A percentile compares a stretch with the other conserved stretches of the same genome.
Conservation (phyloP, 2,329 filamentous ascomycete species). For the Neofusicoccum ribis region DNA sequence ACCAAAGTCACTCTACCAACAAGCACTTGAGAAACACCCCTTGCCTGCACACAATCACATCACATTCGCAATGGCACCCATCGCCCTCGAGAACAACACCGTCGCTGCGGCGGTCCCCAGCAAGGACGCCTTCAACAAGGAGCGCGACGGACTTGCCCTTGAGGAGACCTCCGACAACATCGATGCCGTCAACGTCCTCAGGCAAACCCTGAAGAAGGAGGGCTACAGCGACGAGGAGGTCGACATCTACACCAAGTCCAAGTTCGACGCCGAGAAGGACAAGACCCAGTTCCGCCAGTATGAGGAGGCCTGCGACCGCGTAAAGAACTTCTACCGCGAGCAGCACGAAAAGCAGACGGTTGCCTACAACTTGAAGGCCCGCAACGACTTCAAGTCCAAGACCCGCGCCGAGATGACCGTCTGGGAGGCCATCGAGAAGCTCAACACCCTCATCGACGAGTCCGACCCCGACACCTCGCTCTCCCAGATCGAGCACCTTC, state of each 20-base stretch:
- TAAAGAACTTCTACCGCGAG: slow-evolving; percentile 82
- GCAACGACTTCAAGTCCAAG: slow-evolving; percentile 67
- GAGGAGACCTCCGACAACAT: slow-evolving; percentile 61
- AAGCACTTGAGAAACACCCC: background rate
- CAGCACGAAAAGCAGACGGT: slow-evolving; percentile 72
- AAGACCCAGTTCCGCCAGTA: slow-evolving; percentile 82
- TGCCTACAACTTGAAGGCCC: slow-evolving; percentile 80
- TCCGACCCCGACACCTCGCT: slow-evolving; percentile 87
- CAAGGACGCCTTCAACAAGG: slow-evolving; percentile 47
- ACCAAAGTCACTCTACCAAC: background rate
- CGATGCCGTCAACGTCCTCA: slow-evolving; percentile 62
- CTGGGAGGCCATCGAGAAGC: slow-evolving; percentile 90
- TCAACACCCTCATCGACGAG: slow-evolving; percentile 88
- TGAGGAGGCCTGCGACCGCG: slow-evolving; percentile 76
- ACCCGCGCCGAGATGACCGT: slow-evolving; percentile 76
- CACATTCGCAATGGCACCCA: slow-evolving; percentile 23
- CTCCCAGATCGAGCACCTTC: slow-evolving; percentile 84
- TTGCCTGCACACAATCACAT: background rate
- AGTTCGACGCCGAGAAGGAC: slow-evolving; percentile 75
- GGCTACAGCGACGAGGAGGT: slow-evolving; percentile 47
- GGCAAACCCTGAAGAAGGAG: slow-evolving; percentile 54
- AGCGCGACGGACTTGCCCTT: slow-evolving; percentile 58
- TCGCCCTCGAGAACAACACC: slow-evolving; percentile 44
- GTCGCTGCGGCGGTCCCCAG: slow-evolving; percentile 43
- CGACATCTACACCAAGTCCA: slow-evolving; percentile 58